A percentile compares a stretch with the other conserved stretches of the same genome.
Evolutionary conservation across 805 yeast species (phyloP).

Genomic region (Teunomyces atbi): DNA sequence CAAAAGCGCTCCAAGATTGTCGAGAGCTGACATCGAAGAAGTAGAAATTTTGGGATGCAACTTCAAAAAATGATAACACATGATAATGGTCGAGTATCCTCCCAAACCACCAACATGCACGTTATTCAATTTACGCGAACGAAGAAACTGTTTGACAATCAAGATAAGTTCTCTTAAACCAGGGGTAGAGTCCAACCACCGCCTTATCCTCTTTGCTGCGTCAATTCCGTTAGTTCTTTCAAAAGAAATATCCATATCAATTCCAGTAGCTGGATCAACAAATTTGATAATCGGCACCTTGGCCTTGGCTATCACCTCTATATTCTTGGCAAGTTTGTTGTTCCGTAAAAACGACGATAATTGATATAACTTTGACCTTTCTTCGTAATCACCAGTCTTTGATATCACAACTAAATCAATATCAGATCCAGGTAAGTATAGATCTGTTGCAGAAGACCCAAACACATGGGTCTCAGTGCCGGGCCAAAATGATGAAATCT

Average conservation of each 20-base stretch:
- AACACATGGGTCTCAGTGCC: slow-evolving; percentile 79
- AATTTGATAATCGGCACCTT: slow-evolving; percentile 94
- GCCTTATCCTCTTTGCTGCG: slow-evolving; percentile 74
- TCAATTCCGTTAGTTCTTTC: slow-evolving; percentile 79
- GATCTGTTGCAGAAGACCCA: slow-evolving; percentile 92
- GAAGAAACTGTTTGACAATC: slow-evolving; percentile 79
- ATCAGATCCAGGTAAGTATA: slow-evolving; percentile 92
- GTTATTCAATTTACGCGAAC: slow-evolving; percentile 73
- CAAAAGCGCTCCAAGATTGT: slow-evolving; percentile 79
- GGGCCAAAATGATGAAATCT: slow-evolving; percentile 63
- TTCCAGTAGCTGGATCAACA: slow-evolving; percentile 65
- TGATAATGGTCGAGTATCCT: slow-evolving; percentile 88
- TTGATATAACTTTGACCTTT: slow-evolving; percentile 65
- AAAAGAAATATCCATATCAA: slow-evolving; percentile 87
- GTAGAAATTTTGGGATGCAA: slow-evolving; percentile 78
- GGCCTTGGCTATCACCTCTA: slow-evolving; percentile 86
- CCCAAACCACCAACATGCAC: slow-evolving; percentile 95
- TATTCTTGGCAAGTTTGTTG: slow-evolving; percentile 59
- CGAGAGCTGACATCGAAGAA: slow-evolving; percentile 60
- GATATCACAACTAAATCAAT: slow-evolving; percentile 89
- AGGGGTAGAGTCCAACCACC: slow-evolving; percentile 71
- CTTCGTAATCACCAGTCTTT: slow-evolving; percentile 54
- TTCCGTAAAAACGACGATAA: slow-evolving; percentile 68
- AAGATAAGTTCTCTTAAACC: slow-evolving; percentile 81
- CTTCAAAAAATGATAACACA: slow-evolving; percentile 73